Base-by-base conservation (phyloP, 116 monocot species). In the Cymodocea nodosa region DNA sequence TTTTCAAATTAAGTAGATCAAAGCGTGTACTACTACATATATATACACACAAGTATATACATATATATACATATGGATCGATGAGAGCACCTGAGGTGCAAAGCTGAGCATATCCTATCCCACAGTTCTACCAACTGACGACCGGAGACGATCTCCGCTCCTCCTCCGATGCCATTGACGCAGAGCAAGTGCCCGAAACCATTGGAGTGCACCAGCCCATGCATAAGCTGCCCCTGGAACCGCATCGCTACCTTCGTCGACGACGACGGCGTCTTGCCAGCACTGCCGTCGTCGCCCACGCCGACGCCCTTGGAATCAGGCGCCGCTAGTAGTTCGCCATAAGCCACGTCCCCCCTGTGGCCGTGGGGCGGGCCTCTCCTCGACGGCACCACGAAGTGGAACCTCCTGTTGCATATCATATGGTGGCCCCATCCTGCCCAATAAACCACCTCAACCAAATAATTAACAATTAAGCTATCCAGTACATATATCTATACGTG, bases 161-260 rank as follows among this genome's bases (percentile, higher is more conserved):
- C 90, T 0, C 79, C 87, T 56, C 77, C 78, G 17, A 85, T 67
- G 55, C 95, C 95, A 52, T 90, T 87, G 64, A 90, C 51, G n/a
- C 48, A 64, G n/a, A 95, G 71, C 67, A 95, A 54, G 65, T 95
- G 95, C 13, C 90, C 95, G 25, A 76, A 85, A 11, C 95, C 95
- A 71, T 87, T 95, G 4, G 75, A 77, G 54, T 95, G 95, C 35
- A 95, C 23, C 64, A 95, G 65, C 40, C 87, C 87, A 61, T 90
- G 90, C 79, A 90, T 63, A 18, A 90, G 67, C 50, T 82, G 64
- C 5, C 64, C 56, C 25, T 64, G 22, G 40, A 25, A 63, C 36
- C 64, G 59, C 70, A 58, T 60, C 8, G 35, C 44, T 44, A 44
- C 4, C 25, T 75, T 73, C 51, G 77, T 35, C 48, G n/a, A n/a